These are phyloP conservation scores for Sclerotinia trifoliorum DNA, from an alignment of 2,329 filamentous ascomycete genomes.

Conservation along the genomic window DNA sequence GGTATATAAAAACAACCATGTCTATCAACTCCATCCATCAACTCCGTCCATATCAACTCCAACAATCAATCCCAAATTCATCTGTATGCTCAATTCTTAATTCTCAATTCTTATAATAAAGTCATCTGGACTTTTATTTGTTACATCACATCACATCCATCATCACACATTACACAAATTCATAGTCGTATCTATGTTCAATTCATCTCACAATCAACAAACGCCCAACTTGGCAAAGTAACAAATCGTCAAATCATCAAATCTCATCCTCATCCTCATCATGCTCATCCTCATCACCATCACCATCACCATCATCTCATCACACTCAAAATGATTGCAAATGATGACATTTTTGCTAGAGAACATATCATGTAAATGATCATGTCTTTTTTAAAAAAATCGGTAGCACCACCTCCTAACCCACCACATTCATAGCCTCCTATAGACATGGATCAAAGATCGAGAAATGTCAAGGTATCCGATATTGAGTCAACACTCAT, in stretches of 20 bases:
- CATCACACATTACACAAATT: too few relatives aligned
- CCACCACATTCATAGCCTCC: conserved; percentile 15
- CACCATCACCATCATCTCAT: not conserved
- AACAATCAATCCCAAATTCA: too few relatives aligned
- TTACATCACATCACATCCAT: too few relatives aligned
- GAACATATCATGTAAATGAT: conserved; percentile 33
- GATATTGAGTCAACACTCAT: conserved; percentile 19
- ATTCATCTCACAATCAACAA: too few relatives aligned
- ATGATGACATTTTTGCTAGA: conserved; percentile 38
- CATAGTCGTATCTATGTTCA: too few relatives aligned
- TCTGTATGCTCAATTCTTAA: too few relatives aligned
- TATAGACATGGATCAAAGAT: conserved; percentile 6
- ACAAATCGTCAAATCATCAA: not conserved
- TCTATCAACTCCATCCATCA: too few relatives aligned
- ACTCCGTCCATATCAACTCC: too few relatives aligned
- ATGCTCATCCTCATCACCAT: not conserved
- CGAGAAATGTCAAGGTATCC: conserved; percentile 9
- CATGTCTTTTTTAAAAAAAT: conserved; percentile 15
- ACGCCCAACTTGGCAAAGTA: too few relatives aligned
- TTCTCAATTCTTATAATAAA: too few relatives aligned
- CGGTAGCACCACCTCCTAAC: not conserved
- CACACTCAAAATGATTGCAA: conserved; percentile 28
- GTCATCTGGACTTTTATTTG: too few relatives aligned
- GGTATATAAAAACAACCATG: too few relatives aligned
- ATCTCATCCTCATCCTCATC: not conserved